These are phyloP conservation scores for Candida patagonica DNA, from an alignment of 805 yeast species.

Conservation along the genomic window DNA sequence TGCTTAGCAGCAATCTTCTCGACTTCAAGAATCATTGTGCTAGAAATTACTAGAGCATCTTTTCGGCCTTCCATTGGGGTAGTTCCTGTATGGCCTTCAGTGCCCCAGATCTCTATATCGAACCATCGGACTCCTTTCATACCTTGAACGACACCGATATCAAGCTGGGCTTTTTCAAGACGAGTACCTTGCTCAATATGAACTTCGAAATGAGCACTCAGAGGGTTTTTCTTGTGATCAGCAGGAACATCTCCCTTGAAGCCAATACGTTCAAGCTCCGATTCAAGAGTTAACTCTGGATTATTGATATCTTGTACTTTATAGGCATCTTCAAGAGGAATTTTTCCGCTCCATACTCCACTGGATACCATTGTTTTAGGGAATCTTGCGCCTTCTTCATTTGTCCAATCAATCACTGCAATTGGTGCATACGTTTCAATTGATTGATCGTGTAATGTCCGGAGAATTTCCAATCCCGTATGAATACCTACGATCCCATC, in stretches of 20 bases:
- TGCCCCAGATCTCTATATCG: slow-evolving; percentile 47
- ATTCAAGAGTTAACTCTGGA: slow-evolving; percentile 36
- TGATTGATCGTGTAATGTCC: slow-evolving; percentile 53
- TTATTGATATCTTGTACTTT: slow-evolving; percentile 47
- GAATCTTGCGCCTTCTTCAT: slow-evolving; percentile 73
- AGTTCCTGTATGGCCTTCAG: slow-evolving; percentile 66
- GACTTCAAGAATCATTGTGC: slow-evolving; percentile 47
- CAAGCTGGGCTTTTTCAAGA: slow-evolving; percentile 44
- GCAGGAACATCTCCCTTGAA: slow-evolving; percentile 47
- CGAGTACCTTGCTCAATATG: slow-evolving; percentile 76
- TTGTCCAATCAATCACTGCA: slow-evolving; percentile 60
- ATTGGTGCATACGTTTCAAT: slow-evolving; percentile 57
- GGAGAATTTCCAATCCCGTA: slow-evolving; percentile 55
- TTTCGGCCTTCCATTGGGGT: slow-evolving; percentile 54
- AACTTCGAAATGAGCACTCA: slow-evolving; percentile 62
- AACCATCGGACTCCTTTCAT: slow-evolving; percentile 62
- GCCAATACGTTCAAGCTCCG: slow-evolving; percentile 53
- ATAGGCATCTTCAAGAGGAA: slow-evolving; percentile 41
- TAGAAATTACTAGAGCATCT: slow-evolving; percentile 52
- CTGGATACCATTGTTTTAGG: slow-evolving; percentile 62
- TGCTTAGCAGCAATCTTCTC: slow-evolving; percentile 45
- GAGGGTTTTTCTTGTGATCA: slow-evolving; percentile 40
- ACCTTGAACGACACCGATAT: slow-evolving; percentile 57
- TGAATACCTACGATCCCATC: slow-evolving; percentile 67
- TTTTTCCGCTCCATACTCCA: slow-evolving; percentile 54